Evolutionary conservation across 805 yeast genomes (phyloP), one percentile per base, ranked within the genome.

Genomic region (Jamesozyma jinghongensis): DNA sequence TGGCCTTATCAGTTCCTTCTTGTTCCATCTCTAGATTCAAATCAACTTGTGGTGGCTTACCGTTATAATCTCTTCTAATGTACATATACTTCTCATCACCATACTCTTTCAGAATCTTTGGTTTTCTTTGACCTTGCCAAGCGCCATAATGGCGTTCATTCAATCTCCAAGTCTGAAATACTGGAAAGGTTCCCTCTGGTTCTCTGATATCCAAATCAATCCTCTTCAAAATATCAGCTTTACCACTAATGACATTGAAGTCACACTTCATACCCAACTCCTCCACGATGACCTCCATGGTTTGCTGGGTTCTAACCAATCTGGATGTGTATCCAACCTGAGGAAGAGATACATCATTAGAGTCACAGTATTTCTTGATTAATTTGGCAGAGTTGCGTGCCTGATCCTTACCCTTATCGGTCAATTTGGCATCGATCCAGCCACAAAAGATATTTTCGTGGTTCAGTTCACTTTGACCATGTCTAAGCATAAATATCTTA

Each of bases 61-160:
- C 92, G 62, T 77, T 71, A 54, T 74, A 82, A 6, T 84, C 85
- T 62, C 94, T 73, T 69, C 94, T 77, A 74, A 85, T 79, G 52
- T 65, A 74, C 78, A 79, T 82, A 66, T 79, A 84, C 63, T 81
- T 67, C 47, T 79, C 82, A 52, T 77, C 68, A 32, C 94, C 94
- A 58, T 77, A 79, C 51, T 74, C 65, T 48, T 70, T 66, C 52
- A 82, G 64, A 25, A 85, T 74, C 34, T 74, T 74, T 28, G 78
- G 79, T 64, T 84, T 84, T 49, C 81, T 74, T 55, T 75, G 73
- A 37, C 94, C 94, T 65, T 83, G 92, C 65, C 84, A 71, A 34
- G 77, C 75, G 45, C 94, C 94, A 65, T 83, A 83, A 65, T 83
- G 94, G 62, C 94, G 74, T 62, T 83, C 94, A 62, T 83, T 83